Evolutionary conservation across 352 stramenopile species (phyloP).

Genomic region (Phytophthora sp.): DNA sequence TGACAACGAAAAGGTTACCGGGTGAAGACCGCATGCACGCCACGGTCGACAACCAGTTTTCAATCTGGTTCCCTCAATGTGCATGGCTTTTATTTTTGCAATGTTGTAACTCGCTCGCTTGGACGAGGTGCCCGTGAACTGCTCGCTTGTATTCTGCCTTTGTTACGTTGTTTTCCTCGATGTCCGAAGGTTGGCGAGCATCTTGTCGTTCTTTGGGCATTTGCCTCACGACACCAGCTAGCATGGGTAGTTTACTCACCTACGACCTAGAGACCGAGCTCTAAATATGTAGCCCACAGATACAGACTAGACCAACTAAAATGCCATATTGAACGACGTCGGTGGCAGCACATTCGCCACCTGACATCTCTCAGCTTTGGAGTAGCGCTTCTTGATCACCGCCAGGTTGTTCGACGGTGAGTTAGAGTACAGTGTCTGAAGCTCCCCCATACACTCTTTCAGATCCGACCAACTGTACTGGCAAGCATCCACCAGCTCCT

Average conservation of each 20-base stretch:
- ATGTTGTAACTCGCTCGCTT: constrained; percentile 19
- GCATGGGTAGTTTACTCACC: constrained; percentile 28
- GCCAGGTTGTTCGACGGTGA: constrained; percentile 84
- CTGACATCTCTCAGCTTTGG: constrained; percentile 82
- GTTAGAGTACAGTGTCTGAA: constrained; percentile 82
- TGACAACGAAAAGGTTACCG: constrained; percentile 20
- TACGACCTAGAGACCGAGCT: constrained; percentile 39
- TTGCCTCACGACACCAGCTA: constrained; percentile 15
- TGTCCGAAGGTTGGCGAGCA: constrained; percentile 39
- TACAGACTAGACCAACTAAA: constrained; percentile 59
- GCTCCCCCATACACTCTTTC: constrained; percentile 84
- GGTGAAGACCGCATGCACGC: constrained; percentile 3
- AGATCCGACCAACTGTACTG: constrained; percentile 79
- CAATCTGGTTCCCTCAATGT: background rate
- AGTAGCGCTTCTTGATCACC: constrained; percentile 91
- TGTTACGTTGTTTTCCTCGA: constrained; percentile 40
- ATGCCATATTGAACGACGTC: constrained; percentile 83
- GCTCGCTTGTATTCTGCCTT: constrained; percentile 36
- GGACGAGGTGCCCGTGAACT: constrained; percentile 11
- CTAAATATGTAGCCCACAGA: constrained; percentile 60
- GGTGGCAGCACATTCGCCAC: constrained; percentile 77
- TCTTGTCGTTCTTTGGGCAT: constrained; percentile 23
- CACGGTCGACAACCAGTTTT: background rate
- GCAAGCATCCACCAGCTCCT: constrained; percentile 82
- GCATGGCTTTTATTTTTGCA: constrained; percentile 24